Evolutionary conservation across 768 basidiomycete genomes (phyloP).

Genomic region (Termitomyces sp.): DNA sequence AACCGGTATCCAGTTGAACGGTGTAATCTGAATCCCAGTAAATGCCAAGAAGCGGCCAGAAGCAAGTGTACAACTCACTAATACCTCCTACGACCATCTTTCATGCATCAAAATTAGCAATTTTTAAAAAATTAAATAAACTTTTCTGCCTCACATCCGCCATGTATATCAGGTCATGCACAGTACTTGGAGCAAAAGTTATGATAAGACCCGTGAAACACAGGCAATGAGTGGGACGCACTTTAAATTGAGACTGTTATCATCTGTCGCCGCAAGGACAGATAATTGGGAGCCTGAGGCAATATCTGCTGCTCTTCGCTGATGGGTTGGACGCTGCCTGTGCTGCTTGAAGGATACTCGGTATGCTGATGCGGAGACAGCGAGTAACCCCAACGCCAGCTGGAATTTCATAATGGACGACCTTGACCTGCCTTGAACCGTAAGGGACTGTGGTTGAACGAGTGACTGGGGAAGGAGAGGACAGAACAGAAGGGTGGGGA

Average conservation of each 20-base stretch:
- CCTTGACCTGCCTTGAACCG: conserved; percentile 1
- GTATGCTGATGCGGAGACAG: conserved; percentile 37
- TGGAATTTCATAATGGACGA: conserved; percentile 35
- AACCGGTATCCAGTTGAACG: conserved; percentile 83
- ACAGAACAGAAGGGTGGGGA: conserved; percentile 2
- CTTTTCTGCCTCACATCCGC: conserved; percentile 51
- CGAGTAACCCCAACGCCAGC: conserved; percentile 30
- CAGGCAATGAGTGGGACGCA: conserved; percentile 20
- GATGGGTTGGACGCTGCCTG: conserved; percentile 26
- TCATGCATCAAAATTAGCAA: conserved; percentile 5
- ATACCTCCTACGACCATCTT: conserved; percentile 64
- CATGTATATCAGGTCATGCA: conserved; percentile 75
- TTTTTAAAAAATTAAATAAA: conserved; percentile 3
- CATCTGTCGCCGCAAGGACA: conserved; percentile 25
- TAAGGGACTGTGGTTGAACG: conserved; percentile 16
- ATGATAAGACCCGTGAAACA: background rate
- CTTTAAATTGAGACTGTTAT: conserved; percentile 40
- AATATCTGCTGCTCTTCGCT: conserved; percentile 30
- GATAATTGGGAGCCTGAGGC: conserved; percentile 26
- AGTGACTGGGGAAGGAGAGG: conserved; percentile 15
- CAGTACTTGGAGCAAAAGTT: conserved; percentile 39
- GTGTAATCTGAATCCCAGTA: conserved; percentile 45
- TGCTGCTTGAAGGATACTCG: conserved; percentile 43
- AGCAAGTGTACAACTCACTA: conserved; percentile 28
- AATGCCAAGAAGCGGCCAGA: background rate